Base-by-base conservation (phyloP, 2,329 filamentous ascomycete species). In the Fusarium subtropicale region DNA sequence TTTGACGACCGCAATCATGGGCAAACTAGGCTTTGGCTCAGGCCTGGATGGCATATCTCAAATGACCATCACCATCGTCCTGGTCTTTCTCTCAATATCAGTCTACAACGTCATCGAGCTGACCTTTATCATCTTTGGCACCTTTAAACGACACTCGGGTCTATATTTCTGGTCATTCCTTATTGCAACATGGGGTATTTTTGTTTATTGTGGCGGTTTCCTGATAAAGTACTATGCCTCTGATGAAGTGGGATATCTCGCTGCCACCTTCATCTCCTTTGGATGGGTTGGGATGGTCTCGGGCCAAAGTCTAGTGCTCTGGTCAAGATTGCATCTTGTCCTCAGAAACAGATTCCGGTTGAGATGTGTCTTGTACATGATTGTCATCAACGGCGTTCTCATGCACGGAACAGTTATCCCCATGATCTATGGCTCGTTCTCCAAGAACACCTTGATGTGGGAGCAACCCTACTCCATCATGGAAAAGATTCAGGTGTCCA, bases 291-390 rank as follows among this genome's bases (percentile, higher is more conserved):
- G 68, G 3, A 89, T 90, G 86, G 84, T 90, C 0, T 88, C 87
- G 2, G 88, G 88, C 1, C 87, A 90, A 74, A 84, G 85, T 0
- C 71, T 90, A 15, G 88, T 91, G 2, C 79, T 91, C 2, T 91
- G 87, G 79, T 90, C 87, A 1, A 83, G 88, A 9, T 81, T 91
- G 1, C 87, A 90, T 72, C 80, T 91, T 2, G 81, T 91, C 13
- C 78, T 88, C 5, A 83, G 82, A 18, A 85, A 87, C 79, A 54
- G 81, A 9, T 76, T 76, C 3, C 75, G 84, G 5, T 79, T 90
- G 1, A 81, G 80, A 7, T 79, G 80, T 13, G 83, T 88, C 0
- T 78, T 89, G 1, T 80, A 74, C 55, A 88, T 90, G 83, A 90
- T 91, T 60, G 81, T 88, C 39, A 71, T 81, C 62, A 83, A 89